phyloP scores from a whole-genome alignment of 1,284 basidiomycete species.

The Termitomyces sp. region DNA sequence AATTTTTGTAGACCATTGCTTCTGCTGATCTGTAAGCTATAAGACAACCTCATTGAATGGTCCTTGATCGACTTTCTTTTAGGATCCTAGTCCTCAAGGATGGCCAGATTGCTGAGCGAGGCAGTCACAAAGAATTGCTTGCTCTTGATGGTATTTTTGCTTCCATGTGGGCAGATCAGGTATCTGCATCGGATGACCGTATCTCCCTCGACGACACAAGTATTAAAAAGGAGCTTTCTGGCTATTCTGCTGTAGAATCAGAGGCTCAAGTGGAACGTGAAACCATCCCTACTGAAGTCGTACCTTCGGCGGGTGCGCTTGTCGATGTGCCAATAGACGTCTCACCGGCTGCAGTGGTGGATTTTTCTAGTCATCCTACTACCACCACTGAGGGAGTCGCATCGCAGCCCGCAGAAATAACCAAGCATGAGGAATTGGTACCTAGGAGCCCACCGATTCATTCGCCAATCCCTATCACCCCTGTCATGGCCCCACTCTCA shows the following conservation, averaged over 20 bases:
- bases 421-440: constrained; percentile 16
- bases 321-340: constrained; percentile 3
- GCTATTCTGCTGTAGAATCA: constrained; percentile 32
- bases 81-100: constrained; percentile 82
- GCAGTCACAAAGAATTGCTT: constrained; percentile 69
- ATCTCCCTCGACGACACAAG: constrained; percentile 28
- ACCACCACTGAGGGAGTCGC: constrained; percentile 35
- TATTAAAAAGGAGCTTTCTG: constrained; percentile 36
- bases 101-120: constrained; percentile 76
- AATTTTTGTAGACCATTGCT: constrained; percentile 56
- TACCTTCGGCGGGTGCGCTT: constrained; percentile 5
- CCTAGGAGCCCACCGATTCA: constrained; percentile 22
- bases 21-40: constrained; percentile 63
- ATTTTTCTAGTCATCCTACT: constrained; percentile 2
- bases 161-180: constrained; percentile 78
- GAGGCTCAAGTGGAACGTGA: constrained; percentile 10
- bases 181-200: constrained; percentile 51
- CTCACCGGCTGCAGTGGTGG: background rate
- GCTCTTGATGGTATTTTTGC: constrained; percentile 68
- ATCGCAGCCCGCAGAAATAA: constrained; percentile 12
- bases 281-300: background rate
- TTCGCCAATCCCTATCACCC: constrained; percentile 9
- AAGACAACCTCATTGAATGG: background rate
- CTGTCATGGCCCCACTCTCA: constrained; percentile 20
- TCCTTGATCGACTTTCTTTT: background rate